Evolutionary conservation across 257 asterid genomes (phyloP).

Genomic region (Solanum bulbocastanum): DNA sequence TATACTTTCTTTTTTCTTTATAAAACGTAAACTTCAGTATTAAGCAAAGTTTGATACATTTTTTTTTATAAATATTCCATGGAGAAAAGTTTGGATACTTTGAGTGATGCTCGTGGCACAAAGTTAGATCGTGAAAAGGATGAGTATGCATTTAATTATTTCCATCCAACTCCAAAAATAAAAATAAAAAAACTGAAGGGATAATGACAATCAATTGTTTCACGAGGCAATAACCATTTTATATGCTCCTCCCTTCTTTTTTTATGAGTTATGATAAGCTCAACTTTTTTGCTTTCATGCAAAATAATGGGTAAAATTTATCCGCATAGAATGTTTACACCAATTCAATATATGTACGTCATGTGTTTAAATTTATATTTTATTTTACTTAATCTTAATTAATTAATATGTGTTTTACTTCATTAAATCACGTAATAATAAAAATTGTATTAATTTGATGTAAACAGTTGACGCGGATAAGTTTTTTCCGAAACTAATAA

Average conservation of each 20-base stretch:
- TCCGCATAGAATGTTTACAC: accelerated
- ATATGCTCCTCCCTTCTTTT: neutral
- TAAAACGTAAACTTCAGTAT: neutral
- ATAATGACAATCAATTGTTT: neutral
- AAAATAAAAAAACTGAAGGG: neutral
- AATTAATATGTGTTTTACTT: too few species aligned
- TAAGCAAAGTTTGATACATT: neutral
- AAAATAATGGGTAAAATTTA: too few species aligned
- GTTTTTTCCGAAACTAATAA: too few species aligned
- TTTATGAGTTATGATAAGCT: neutral
- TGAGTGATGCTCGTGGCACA: neutral
- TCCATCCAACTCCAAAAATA: neutral
- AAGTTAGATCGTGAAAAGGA: neutral
- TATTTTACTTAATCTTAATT: too few species aligned
- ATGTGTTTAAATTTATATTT: too few species aligned
- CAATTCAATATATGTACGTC: too few species aligned
- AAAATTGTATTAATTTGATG: accelerated
- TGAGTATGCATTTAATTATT: neutral
- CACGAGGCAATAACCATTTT: neutral
- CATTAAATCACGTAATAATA: too few species aligned
- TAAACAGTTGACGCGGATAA: accelerated
- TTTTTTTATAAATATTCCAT: neutral
- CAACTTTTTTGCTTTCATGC: neutral
- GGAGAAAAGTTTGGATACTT: neutral
- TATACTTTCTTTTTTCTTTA: neutral